Evolutionary conservation across 2,329 filamentous ascomycete species (phyloP), one percentile per base, ranked within the genome.

Genomic region (Paecilomyces formosus): DNA sequence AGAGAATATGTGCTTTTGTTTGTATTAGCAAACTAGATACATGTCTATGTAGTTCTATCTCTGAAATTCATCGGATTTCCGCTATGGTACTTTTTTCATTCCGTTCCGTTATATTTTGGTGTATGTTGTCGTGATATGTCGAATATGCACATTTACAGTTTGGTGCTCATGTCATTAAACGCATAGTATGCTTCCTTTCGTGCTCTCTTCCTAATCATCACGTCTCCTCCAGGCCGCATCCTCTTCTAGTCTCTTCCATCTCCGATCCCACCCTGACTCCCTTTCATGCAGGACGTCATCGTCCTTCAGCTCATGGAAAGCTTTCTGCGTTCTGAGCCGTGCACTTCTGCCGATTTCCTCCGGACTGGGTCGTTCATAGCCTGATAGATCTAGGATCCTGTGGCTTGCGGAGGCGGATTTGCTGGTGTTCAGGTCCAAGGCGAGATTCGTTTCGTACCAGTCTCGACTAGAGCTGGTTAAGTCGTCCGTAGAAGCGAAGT

Each of bases 401-500:
- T 66, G 62, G 33, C 55, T 56, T 15, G 55, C 33, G 13, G 52
- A n/a, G 31, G 53, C 55, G 7, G 56, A 51, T n/a, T 58, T 63
- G n/a, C 57, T 58, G 9, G 64, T 54, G 13, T 68, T 63, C 3
- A 72, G 31, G 53, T 56, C 62, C 8, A 67, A 54, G 12, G 65
- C 63, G 7, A 76, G 63, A 52, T 70, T 69, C 4, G 66, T 60
- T 9, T 68, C 62, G 50, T 72, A 74, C 74, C 74, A 77, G 11
- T 64, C 57, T 18, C 64, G 60, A 24, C 60, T 55, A 2, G 68
- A 61, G 4, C 70, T 69, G 3, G 66, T 64, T 21, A 77, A 57
- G 55, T 79, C 77, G 59, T 79, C 76, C 1, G 74, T 78, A 0
- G 74, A 75, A 1, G 70, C 68, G 60, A 79, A 76, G 58, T 79